phyloP scores from a whole-genome alignment of 208 protist species.

The Vickermania ingenoplastis region DNA sequence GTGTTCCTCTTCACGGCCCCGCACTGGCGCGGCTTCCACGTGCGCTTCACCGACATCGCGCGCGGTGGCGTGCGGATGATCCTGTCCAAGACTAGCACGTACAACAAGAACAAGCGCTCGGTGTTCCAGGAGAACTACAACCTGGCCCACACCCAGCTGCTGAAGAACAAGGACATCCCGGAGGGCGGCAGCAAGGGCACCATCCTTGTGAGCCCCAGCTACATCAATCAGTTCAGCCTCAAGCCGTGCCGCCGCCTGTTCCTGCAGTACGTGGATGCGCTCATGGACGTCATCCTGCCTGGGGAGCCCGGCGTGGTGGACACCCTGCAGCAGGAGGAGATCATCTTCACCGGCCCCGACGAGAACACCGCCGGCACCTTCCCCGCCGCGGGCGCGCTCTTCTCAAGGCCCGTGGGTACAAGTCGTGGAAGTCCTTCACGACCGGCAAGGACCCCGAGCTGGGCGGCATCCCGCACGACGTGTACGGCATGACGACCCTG shows the following conservation, averaged over 20 bases:
- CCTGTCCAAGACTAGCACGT: constrained; percentile 82
- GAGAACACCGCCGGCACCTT: constrained; percentile 90
- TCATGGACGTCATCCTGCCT: constrained; percentile 88
- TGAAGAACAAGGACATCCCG: constrained; percentile 97
- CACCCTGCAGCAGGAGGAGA: constrained; percentile 70
- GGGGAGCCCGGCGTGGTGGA: constrained; percentile 72
- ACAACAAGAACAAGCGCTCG: constrained; percentile 79
- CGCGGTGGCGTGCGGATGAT: constrained; percentile 95
- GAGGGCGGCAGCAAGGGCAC: constrained; percentile 95
- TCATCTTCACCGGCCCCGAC: constrained; percentile 94
- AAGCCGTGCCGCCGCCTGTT: constrained; percentile 74
- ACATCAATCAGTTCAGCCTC: constrained; percentile 63
- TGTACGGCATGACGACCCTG: constrained; percentile 94
- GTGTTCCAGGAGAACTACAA: constrained; percentile 97
- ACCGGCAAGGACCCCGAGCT: constrained; percentile 90
- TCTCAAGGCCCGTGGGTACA: constrained; percentile 77
- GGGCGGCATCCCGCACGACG: constrained; percentile 94
- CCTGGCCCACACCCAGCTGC: constrained; percentile 91
- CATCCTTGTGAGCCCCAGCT: constrained; percentile 66
- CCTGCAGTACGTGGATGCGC: constrained; percentile 90
- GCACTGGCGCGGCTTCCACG: constrained; percentile 95
- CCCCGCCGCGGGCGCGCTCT: constrained; percentile 51
- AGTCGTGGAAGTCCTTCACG: constrained; percentile 94
- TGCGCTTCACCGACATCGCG: constrained; percentile 92
- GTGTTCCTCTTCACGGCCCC: constrained; percentile 89